Percentiles rank a stretch among this genome's conserved stretches.
Conservation (phyloP, 441 rosid genomes). For the Heliophila coronopifolia region DNA sequence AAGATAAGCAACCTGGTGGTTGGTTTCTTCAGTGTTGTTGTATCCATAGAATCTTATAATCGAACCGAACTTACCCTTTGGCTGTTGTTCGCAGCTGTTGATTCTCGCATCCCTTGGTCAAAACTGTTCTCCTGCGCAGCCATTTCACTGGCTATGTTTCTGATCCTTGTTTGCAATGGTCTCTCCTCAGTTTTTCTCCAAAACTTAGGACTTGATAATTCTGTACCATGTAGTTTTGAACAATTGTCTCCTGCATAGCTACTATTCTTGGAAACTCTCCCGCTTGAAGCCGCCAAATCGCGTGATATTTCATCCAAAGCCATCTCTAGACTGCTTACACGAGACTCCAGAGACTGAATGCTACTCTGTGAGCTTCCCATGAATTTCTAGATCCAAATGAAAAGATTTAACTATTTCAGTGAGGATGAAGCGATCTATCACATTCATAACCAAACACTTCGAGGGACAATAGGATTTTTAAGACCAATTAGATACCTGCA, state of each 20-base stretch:
- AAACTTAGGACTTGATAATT: slow-evolving; percentile 67
- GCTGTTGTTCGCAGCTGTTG: slow-evolving; percentile 29
- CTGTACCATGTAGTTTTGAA: slow-evolving; percentile 72
- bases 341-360: slow-evolving; percentile 65
- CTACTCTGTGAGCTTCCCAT: slow-evolving; percentile 89
- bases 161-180: slow-evolving; percentile 13
- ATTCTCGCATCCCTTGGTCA: slow-evolving; percentile 27
- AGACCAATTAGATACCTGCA: slow-evolving; percentile 52
- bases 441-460: slow-evolving; percentile 5
- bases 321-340: slow-evolving; percentile 81
- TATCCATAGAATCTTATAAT: slow-evolving; percentile 25
- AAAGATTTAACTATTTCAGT: slow-evolving; percentile 4
- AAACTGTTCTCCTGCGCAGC: slow-evolving; percentile 25
- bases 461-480: not conserved
- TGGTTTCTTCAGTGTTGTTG: slow-evolving; percentile 26
- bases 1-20: slow-evolving; percentile 28
- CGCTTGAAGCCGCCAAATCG: slow-evolving; percentile 67
- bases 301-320: slow-evolving; percentile 80
- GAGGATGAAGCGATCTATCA: not conserved
- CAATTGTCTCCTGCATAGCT: slow-evolving; percentile 33
- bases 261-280: slow-evolving; percentile 45
- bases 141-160: slow-evolving; percentile 27
- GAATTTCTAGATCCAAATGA: slow-evolving; percentile 54
- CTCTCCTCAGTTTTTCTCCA: slow-evolving; percentile 68
- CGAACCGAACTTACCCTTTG: slow-evolving; percentile 34